Conservation (phyloP, 306 rosid species). For the Dalbergia cultrata region DNA sequence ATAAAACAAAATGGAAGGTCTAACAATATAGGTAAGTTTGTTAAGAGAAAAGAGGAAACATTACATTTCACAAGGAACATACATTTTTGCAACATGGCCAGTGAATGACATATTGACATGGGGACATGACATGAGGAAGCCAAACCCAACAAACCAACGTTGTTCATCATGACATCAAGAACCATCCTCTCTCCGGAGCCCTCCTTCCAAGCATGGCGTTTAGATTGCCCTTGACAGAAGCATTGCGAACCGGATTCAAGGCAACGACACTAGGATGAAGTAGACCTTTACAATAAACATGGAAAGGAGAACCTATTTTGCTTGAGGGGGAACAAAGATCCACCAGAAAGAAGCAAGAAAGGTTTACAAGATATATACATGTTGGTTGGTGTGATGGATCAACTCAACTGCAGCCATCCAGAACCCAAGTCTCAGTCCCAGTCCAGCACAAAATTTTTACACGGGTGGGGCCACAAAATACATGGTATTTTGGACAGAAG, state of each 20-base stretch:
- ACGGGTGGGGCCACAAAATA: conserved; percentile 34
- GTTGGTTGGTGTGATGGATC: conserved; percentile 49
- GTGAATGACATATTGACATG: conserved; percentile 58
- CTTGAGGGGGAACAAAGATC: conserved; percentile 27
- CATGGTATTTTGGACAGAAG: conserved; percentile 51
- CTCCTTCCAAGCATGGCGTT: conserved; percentile 64
- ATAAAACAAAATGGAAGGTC: conserved; percentile 4
- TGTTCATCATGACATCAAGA: conserved; percentile 42
- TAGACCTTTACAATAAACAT: conserved; percentile 63
- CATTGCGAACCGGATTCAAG: conserved; percentile 53
- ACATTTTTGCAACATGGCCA: conserved; percentile 40
- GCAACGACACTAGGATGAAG: conserved; percentile 58
- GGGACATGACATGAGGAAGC: conserved; percentile 1
- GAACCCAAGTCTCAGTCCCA: conserved; percentile 42
- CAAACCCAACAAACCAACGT: conserved; percentile 52
- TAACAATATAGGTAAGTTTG: background rate
- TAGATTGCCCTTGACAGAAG: conserved; percentile 57
- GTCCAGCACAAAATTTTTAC: conserved; percentile 47
- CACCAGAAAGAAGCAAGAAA: conserved; percentile 33
- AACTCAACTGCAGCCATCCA: conserved; percentile 48
- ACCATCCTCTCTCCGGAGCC: conserved; percentile 57
- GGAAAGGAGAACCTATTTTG: conserved; percentile 33
- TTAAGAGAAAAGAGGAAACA: conserved; percentile 46
- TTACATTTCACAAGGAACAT: conserved; percentile 53
- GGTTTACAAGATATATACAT: conserved; percentile 27